Percentiles rank a stretch among this genome's conserved stretches.
Conservation (phyloP, 2,329 filamentous ascomycete species). For the Aspergillus quadrilineatus region DNA sequence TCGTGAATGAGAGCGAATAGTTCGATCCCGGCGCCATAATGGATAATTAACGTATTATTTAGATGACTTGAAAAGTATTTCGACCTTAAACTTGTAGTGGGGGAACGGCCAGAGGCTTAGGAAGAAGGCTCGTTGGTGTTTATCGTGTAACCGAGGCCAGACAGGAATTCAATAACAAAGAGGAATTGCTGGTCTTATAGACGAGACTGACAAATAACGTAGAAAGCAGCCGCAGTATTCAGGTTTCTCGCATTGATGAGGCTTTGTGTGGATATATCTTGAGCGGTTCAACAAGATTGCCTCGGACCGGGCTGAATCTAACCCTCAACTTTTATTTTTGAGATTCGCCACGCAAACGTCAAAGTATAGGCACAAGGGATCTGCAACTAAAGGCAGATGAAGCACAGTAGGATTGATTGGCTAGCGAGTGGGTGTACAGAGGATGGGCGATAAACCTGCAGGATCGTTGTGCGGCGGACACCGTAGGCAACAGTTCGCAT, state of each 20-base stretch:
- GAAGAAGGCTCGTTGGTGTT: not conserved
- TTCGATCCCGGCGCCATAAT: conserved; percentile 24
- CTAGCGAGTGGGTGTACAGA: not conserved
- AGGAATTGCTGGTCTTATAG: conserved; percentile 5
- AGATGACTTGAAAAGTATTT: not conserved
- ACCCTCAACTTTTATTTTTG: not conserved
- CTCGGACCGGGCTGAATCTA: not conserved
- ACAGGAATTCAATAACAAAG: not conserved
- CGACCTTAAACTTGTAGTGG: not conserved
- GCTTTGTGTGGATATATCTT: not conserved
- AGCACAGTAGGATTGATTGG: not conserved
- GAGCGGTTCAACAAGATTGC: not conserved
- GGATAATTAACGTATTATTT: not conserved
- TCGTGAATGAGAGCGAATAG: conserved; percentile 32
- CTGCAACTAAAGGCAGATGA: not conserved
- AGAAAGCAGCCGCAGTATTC: not conserved
- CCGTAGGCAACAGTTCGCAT: not conserved
- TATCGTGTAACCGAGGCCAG: not conserved
- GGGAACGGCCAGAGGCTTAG: not conserved
- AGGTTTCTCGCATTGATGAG: not conserved
- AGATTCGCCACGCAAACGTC: conserved; percentile 5
- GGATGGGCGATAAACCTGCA: conserved; percentile 10
- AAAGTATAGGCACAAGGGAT: not conserved
- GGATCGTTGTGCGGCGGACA: conserved; percentile 1
- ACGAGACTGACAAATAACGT: not conserved